Evolutionary conservation across 202 grass and related monocot genomes (phyloP), one percentile per base, ranked within the genome.

Genomic region (Saccharum hybrid): DNA sequence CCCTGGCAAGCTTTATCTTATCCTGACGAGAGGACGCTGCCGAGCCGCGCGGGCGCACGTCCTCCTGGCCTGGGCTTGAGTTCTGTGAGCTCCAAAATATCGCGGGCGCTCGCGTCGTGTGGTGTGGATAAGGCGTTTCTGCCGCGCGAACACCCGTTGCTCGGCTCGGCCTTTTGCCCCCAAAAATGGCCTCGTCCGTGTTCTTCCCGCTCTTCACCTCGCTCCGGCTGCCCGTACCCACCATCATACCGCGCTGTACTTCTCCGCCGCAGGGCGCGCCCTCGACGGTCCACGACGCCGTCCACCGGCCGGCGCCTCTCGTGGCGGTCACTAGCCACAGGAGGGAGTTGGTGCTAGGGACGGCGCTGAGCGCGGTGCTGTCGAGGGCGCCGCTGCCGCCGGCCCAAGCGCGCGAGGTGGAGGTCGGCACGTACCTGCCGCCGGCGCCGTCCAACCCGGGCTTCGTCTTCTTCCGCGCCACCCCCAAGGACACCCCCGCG

Each of bases 401-500:
- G 2, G 79, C 71, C 0, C 75, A 18, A 6, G 91, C 93, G 60
- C 83, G 93, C 0, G 96, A 98, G 85, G 87, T 98, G 4, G 91
- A 65, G 92, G 93, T 93, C 38, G 93, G 89, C 72, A 54, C 89
- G 60, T 92, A 89, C 87, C 86, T 98, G 81, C 96, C 93, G 38
- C 87, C 85, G 26, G 88, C 87, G 63, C 75, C 91, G 30, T 34
- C 89, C 21, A 85, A 93, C 66, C 91, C 96, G 1, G 68, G 77
- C 43, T 98, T 95, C 86, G 91, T 98, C 54, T 76, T 95, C 83
- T 98, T 96, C 87, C 67, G 84, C 11, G 93, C 96, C 78, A 89
- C 87, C 11, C 10, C 93, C 48, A 98, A 95, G 78, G 96, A 98
- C 69, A 98, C 96, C 36, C 96, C 96, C 11, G 93, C 96, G 52